Conservation (phyloP, 495 filamentous ascomycete genomes). For the Aspergillus nanangensis region DNA sequence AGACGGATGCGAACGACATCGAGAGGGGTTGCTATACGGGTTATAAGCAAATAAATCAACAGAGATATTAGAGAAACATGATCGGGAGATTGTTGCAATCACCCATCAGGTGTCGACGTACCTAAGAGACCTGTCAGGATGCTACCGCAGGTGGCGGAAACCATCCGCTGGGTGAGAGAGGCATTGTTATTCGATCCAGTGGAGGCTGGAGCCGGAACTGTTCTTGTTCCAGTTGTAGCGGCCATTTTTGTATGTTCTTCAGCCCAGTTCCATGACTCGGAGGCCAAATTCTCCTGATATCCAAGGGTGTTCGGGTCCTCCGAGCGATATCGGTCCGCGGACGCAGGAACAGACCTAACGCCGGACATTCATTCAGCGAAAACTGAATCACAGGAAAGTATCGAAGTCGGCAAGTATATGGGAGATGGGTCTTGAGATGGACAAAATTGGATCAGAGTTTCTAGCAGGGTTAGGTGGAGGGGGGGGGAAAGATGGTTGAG, state of each 20-base stretch:
- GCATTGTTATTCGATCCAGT: slow-evolving; percentile 44
- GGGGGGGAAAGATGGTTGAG: not conserved
- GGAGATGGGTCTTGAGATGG: no score
- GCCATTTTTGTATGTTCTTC: slow-evolving; percentile 34
- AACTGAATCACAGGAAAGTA: no score
- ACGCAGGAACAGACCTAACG: slow-evolving; percentile 14
- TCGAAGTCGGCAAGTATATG: no score
- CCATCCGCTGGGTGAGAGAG: slow-evolving; percentile 83
- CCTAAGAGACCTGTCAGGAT: slow-evolving; percentile 85
- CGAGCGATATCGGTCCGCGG: slow-evolving; percentile 23
- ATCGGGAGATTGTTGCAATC: not conserved
- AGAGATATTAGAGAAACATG: not conserved
- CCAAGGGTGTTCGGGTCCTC: slow-evolving; percentile 10
- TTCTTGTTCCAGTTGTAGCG: slow-evolving; percentile 25
- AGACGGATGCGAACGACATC: slow-evolving; percentile 95
- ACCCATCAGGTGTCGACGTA: no score
- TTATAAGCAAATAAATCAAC: not conserved
- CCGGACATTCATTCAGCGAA: slow-evolving; percentile 21
- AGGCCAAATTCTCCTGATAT: slow-evolving; percentile 4
- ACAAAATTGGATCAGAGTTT: not conserved
- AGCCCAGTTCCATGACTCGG: slow-evolving; percentile 35
- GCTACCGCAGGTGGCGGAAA: slow-evolving; percentile 87
- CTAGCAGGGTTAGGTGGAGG: not conserved
- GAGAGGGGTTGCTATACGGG: slow-evolving; percentile 74
- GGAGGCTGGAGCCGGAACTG: slow-evolving; percentile 15